Percentiles rank a stretch among this genome's conserved stretches.
phyloP scores from a whole-genome alignment of 352 stramenopile genomes.

The Blastocystis sp. region DNA sequence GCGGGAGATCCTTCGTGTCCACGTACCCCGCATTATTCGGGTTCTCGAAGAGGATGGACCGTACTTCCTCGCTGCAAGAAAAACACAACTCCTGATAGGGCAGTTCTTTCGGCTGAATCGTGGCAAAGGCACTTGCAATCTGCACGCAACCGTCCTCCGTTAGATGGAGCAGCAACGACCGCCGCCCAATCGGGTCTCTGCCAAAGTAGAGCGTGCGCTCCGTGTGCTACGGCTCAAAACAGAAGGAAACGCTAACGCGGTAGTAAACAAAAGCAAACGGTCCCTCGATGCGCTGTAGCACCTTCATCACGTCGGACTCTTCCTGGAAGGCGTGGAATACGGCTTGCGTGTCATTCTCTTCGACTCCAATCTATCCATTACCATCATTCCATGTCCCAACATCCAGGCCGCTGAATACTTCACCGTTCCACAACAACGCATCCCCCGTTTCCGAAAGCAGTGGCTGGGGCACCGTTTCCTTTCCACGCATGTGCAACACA shows the following conservation, averaged over 20 bases:
- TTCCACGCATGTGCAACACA: conserved; percentile 52
- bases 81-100: background rate
- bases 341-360: conserved; percentile 11
- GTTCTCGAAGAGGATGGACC: conserved; percentile 22
- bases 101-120: background rate
- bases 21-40: background rate
- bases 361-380: background rate
- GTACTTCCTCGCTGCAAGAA: background rate
- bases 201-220: conserved; percentile 40
- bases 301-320: background rate
- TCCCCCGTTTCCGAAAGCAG: background rate
- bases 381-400: background rate
- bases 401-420: conserved; percentile 44
- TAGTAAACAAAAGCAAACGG: conserved; percentile 51
- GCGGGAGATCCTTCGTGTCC: conserved; percentile 7
- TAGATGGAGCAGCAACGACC: background rate
- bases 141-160: background rate
- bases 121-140: conserved; percentile 3
- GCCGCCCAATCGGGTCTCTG: conserved; percentile 3
- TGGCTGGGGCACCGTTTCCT: conserved; percentile 8
- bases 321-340: conserved; percentile 14
- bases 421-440: conserved; percentile 57
- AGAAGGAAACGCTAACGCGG: background rate
- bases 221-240: background rate
- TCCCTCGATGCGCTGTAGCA: conserved; percentile 28